Conservation (phyloP, 306 rosid genomes). For the Cyclanthera cordifolia region DNA sequence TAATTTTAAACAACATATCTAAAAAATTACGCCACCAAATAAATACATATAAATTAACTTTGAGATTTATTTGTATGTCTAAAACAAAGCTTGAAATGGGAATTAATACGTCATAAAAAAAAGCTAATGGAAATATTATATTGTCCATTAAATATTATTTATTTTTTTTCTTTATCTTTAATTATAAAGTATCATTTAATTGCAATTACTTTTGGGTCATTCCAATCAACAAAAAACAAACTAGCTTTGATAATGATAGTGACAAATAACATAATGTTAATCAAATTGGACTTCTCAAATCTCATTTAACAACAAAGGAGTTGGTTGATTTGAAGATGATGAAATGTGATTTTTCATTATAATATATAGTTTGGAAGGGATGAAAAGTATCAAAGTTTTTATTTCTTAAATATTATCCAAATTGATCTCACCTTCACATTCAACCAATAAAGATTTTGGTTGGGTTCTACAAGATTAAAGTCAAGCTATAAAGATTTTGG, state of each 20-base stretch:
- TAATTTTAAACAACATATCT: too few relatives aligned
- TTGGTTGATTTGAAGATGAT: slow-evolving; percentile 4
- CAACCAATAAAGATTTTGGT: not conserved
- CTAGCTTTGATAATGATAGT: slow-evolving; percentile 2
- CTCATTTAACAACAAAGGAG: not conserved
- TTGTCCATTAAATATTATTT: too few relatives aligned
- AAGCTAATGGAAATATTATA: too few relatives aligned
- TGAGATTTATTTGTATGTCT: not conserved
- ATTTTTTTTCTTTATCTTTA: not conserved
- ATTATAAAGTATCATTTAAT: not conserved
- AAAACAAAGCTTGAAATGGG: not conserved
- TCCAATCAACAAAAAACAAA: slow-evolving; percentile 1
- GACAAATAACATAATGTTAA: not conserved
- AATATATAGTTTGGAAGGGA: not conserved
- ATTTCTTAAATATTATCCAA: too few relatives aligned
- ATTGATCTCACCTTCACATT: not conserved
- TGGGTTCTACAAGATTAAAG: too few relatives aligned
- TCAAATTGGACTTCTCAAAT: not conserved
- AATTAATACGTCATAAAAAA: too few relatives aligned
- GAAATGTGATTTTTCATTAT: not conserved
- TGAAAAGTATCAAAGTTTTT: not conserved
- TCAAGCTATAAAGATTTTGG: too few relatives aligned
- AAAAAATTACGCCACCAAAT: too few relatives aligned
- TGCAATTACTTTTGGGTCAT: not conserved
- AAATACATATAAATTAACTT: too few relatives aligned